A percentile compares a stretch with the other conserved stretches of the same genome.
phyloP scores from a whole-genome alignment of 2,329 filamentous ascomycete genomes.

The Botryotinia convoluta region DNA sequence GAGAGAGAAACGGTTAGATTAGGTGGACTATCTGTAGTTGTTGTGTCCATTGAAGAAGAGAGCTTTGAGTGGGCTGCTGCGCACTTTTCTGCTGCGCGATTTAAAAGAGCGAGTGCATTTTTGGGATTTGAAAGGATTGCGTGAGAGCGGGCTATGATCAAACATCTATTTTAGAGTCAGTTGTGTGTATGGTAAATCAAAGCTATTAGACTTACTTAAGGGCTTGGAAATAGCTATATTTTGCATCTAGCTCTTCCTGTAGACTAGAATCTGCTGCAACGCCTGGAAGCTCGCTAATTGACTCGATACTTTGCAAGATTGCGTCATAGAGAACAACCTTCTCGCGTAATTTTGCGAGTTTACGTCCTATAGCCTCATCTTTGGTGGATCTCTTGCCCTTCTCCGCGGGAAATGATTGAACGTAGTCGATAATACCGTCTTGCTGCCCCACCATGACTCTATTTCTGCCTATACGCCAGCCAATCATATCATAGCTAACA shows the following conservation, averaged over 20 bases:
- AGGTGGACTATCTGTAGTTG: conserved; percentile 49
- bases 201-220: conserved; percentile 62
- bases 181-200: background rate
- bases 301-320: conserved; percentile 84
- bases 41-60: conserved; percentile 40
- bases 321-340: conserved; percentile 88
- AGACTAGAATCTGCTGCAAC: conserved; percentile 80
- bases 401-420: conserved; percentile 50
- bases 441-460: conserved; percentile 79
- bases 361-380: conserved; percentile 69
- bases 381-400: conserved; percentile 50
- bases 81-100: conserved; percentile 65
- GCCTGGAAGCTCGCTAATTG: conserved; percentile 84
- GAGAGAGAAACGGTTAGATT: conserved; percentile 64
- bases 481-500: conserved; percentile 90
- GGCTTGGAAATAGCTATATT: conserved; percentile 79
- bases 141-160: conserved; percentile 84
- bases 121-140: conserved; percentile 66
- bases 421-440: conserved; percentile 66
- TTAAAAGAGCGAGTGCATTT: conserved; percentile 82
- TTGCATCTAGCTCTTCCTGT: conserved; percentile 73
- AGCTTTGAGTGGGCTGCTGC: conserved; percentile 50
- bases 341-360: conserved; percentile 78
- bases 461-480: conserved; percentile 92
- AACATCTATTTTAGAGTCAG: conserved; percentile 52